Conservation (phyloP, 352 stramenopile genomes). For the Pythium phragmiticola region DNA sequence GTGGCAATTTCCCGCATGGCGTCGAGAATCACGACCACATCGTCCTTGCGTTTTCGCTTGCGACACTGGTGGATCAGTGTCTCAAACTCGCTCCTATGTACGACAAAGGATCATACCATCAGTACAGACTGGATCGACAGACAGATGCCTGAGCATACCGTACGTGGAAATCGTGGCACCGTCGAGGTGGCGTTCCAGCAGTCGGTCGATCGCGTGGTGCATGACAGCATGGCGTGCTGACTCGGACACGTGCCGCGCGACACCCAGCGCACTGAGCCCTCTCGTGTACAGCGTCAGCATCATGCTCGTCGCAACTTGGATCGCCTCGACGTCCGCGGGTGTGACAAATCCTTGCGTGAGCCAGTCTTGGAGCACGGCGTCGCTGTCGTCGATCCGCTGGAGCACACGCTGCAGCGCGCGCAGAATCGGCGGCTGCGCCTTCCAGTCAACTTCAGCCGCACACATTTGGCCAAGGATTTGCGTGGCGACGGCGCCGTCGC, state of each 20-base stretch:
- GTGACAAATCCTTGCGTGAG: conserved; percentile 3
- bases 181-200: conserved; percentile 48
- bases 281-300: conserved; percentile 19
- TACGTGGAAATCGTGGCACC: conserved; percentile 54
- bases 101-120: not conserved
- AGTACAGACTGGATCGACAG: not conserved
- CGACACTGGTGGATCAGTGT: conserved; percentile 78
- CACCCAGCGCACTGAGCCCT: conserved; percentile 28
- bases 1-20: conserved; percentile 49
- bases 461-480: conserved; percentile 29
- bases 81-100: conserved; percentile 64
- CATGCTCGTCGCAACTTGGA: conserved; percentile 25
- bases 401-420: conserved; percentile 40
- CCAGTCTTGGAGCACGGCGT: conserved; percentile 40
- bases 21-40: conserved; percentile 56
- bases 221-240: conserved; percentile 67
- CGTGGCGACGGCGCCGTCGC: conserved; percentile 32
- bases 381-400: conserved; percentile 33
- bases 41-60: conserved; percentile 78
- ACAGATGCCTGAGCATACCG: not conserved
- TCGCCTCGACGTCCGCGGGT: conserved; percentile 36
- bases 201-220: conserved; percentile 59
- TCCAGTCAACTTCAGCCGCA: conserved; percentile 16
- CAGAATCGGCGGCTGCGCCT: conserved; percentile 29
- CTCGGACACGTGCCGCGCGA: conserved; percentile 51